Evolutionary conservation across 2,329 filamentous ascomycete genomes (phyloP), one percentile per base, ranked within the genome.

Genomic region (Macrophomina phaseolina): DNA sequence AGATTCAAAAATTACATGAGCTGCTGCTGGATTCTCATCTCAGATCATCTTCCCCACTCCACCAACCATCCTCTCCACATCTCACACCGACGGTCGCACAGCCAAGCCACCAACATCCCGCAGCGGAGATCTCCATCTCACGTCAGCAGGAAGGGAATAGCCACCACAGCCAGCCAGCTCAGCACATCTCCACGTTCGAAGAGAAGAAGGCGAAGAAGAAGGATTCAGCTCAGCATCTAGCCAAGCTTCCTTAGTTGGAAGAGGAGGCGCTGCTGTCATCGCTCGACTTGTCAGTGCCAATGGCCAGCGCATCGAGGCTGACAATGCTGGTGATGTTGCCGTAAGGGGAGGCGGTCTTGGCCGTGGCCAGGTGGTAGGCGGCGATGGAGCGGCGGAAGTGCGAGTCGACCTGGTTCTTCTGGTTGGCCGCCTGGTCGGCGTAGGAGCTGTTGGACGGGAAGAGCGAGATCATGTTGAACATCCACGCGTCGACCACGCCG

Each of bases 361-460:
- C 65, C 12, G 65, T 64, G 34, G 58, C 65, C 18, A 67, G 63
- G 49, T 65, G 65, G 63, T 64, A 67, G 34, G 65, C 56, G 52
- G 46, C 53, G 46, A 64, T 58, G 58, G 42, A 34, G 48, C 58
- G 65, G 56, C 65, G 55, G 60, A 64, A 65, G 63, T 67, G 65
- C 46, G 65, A 53, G 63, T 67, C 65, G 63, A 67, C 65, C 63
- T 67, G 65, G 56, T 58, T 64, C 65, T 67, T 67, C 63, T 67
- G 65, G 65, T 67, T 67, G 60, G 63, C 63, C 23, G 49, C 34
- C 52, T 67, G 58, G 63, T 51, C 48, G 18, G 46, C 16, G 63
- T 67, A 67, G 63, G 56, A 52, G 34, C 36, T 46, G 65, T 67
- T 67, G 32, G 46, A 40, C 56, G 65, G 65, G 65, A 67, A 67